phyloP scores from a whole-genome alignment of 2,329 filamentous ascomycete species.

The Podosphaera leucotricha region DNA sequence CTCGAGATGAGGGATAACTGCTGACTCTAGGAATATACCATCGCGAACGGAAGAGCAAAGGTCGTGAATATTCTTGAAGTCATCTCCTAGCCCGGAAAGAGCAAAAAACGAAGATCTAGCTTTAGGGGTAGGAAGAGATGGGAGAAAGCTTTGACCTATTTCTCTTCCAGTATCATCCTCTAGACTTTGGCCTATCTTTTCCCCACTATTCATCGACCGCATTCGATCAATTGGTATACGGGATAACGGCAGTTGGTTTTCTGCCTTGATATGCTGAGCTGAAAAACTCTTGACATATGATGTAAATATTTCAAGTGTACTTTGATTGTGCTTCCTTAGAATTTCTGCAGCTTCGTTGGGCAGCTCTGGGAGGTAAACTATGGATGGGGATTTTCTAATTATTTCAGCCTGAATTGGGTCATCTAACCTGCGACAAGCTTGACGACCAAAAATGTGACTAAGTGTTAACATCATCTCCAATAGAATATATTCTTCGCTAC shows the following conservation, averaged over 20 bases:
- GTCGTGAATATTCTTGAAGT: constrained; percentile 40
- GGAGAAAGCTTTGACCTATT: constrained; percentile 6
- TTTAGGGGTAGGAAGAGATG: constrained; percentile 18
- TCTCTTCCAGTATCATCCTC: constrained; percentile 1
- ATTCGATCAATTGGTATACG: constrained; percentile 8
- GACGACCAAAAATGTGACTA: constrained; percentile 44
- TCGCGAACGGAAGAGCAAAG: constrained; percentile 40
- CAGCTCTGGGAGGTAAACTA: constrained; percentile 40
- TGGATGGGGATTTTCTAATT: constrained; percentile 33
- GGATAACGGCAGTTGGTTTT: constrained; percentile 14
- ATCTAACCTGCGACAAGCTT: constrained; percentile 25
- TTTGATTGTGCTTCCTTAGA: constrained; percentile 36
- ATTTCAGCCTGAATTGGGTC: constrained; percentile 24
- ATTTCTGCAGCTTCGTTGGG: constrained; percentile 31
- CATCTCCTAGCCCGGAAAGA: constrained; percentile 42
- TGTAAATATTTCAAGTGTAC: constrained; percentile 41
- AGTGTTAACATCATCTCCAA: constrained; percentile 43
- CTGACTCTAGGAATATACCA: constrained; percentile 52
- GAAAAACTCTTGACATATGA: constrained; percentile 47
- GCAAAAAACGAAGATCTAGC: constrained; percentile 47
- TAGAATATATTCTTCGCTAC: constrained; percentile 25
- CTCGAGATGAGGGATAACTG: constrained; percentile 44
- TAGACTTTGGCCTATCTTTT: constrained; percentile 1
- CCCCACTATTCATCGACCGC: neutral
- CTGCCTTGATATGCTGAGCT: constrained; percentile 27